Evolutionary conservation across 1,284 basidiomycete species (phyloP).

Genomic region (Cystobasidium slooffiae): DNA sequence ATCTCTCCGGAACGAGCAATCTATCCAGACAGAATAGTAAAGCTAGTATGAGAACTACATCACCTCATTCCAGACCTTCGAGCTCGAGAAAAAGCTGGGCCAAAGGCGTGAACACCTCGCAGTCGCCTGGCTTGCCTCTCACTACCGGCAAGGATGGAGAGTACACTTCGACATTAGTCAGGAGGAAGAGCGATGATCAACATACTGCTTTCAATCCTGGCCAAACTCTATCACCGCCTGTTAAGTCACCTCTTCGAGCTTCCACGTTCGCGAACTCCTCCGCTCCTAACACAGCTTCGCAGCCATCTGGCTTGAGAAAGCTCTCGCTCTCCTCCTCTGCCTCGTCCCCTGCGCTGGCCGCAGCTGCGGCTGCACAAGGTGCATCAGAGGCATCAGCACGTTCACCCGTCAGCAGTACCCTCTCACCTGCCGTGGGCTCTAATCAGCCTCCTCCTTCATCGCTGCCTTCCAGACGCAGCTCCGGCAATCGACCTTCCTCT

Average conservation of each 20-base stretch:
- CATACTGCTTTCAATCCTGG: not conserved
- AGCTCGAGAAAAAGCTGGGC: slow-evolving; percentile 37
- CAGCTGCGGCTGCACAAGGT: not conserved
- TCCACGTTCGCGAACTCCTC: not conserved
- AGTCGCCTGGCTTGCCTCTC: slow-evolving; percentile 4
- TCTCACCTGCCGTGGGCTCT: not conserved
- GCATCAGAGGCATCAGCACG: not conserved
- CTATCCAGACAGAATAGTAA: slow-evolving; percentile 71
- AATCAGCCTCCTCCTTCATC: slow-evolving; percentile 4
- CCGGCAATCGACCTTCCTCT: slow-evolving; percentile 21
- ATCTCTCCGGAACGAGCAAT: slow-evolving; percentile 63
- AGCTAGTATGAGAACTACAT: slow-evolving; percentile 48
- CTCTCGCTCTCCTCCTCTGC: slow-evolving; percentile 2
- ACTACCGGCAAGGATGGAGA: not conserved
- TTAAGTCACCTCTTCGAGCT: slow-evolving; percentile 22
- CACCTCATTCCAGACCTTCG: slow-evolving; percentile 24
- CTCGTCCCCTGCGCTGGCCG: slow-evolving; percentile 3
- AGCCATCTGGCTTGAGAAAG: not conserved
- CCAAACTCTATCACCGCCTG: slow-evolving; percentile 15
- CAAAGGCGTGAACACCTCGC: not conserved
- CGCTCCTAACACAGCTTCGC: not conserved
- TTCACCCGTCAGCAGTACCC: not conserved
- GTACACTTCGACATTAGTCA: not conserved
- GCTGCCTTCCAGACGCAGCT: slow-evolving; percentile 16
- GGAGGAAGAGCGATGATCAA: slow-evolving; percentile 19